Conservation (phyloP, 768 basidiomycete genomes). For the Chalciporus sphaerocephalus region DNA sequence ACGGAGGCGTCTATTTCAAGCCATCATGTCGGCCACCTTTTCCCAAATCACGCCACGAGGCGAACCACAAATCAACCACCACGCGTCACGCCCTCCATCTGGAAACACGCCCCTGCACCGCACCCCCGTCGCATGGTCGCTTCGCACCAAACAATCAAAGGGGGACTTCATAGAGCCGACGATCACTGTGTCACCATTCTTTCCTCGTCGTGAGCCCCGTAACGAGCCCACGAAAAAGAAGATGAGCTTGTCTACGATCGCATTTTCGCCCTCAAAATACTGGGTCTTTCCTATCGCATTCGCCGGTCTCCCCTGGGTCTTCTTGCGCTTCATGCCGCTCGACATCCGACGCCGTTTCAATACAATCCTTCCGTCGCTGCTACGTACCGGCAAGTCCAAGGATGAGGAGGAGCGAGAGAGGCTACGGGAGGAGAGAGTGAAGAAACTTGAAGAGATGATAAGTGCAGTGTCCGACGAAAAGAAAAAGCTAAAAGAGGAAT, state of each 20-base stretch:
- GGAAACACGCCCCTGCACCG: constrained; percentile 18
- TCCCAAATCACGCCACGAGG: constrained; percentile 16
- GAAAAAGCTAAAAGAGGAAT: constrained; percentile 17
- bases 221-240: constrained; percentile 13
- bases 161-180: constrained; percentile 23
- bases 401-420: constrained; percentile 22
- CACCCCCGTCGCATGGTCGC: constrained; percentile 26
- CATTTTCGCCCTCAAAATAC: constrained; percentile 24
- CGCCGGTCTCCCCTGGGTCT: constrained; percentile 23
- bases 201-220: constrained; percentile 16
- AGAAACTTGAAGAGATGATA: constrained; percentile 15
- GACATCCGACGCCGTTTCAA: neutral
- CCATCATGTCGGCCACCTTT: constrained; percentile 10
- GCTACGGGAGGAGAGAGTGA: constrained; percentile 9
- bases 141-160: constrained; percentile 19
- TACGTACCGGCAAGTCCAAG: constrained; percentile 7
- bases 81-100: neutral
- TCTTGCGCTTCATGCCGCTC: constrained; percentile 11
- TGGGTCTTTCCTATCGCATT: constrained; percentile 29
- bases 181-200: constrained; percentile 4
- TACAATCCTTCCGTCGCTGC: neutral
- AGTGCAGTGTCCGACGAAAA: constrained; percentile 12
- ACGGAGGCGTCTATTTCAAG: constrained; percentile 11
- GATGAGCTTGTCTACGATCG: constrained; percentile 30
- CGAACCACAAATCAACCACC: constrained; percentile 1